Base-by-base conservation (phyloP, 169 alveolate species). In the Cryptosporidium tyzzeri region DNA sequence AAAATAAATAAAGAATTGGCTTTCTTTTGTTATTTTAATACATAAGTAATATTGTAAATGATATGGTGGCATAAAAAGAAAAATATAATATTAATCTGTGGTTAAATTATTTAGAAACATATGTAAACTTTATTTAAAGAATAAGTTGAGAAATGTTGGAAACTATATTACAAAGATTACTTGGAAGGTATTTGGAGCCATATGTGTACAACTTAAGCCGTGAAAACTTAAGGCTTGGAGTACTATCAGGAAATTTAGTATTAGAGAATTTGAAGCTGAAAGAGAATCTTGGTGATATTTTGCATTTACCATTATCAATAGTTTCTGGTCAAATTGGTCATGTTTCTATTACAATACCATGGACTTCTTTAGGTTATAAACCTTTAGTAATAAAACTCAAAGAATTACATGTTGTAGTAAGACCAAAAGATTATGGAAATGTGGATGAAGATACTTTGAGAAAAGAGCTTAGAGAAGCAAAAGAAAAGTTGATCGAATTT, bases 161-260 rank as follows among this genome's bases (percentile, higher is more conserved):
- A 80, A 80, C 89, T 1, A 80, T 80, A 14, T n/a, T 80, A 31
- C 89, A 80, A 62, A 80, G 89, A 48, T 31, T 80, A 26, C 50
- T 80, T 16, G 89, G 89, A 23, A 80, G 89, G 39, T 80, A 80
- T 62, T 80, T 80, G 74, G 89, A 80, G 8, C 89, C 89, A 44
- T 80, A 80, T 65, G 89, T 80, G n/a, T 80, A 80, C 26, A 80
- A 80, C 37, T 62, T 80, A 35, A 80, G 89, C 62, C 73, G 89
- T 14, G 89, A 80, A n/a, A 80, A 80, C 44, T 62, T 80, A 58
- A 80, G 89, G 23, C 67, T 80, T 50, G 89, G 89, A 39, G 89
- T 80, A 21, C 45, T 80, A 14, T 80, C 89, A 14, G 89, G 89
- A 23, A 80, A 80, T 50, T 45, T 80, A 50, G 89, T 80, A 16